Evolutionary conservation across 495 filamentous ascomycete species (phyloP).

Genomic region (Penicillium lividum): DNA sequence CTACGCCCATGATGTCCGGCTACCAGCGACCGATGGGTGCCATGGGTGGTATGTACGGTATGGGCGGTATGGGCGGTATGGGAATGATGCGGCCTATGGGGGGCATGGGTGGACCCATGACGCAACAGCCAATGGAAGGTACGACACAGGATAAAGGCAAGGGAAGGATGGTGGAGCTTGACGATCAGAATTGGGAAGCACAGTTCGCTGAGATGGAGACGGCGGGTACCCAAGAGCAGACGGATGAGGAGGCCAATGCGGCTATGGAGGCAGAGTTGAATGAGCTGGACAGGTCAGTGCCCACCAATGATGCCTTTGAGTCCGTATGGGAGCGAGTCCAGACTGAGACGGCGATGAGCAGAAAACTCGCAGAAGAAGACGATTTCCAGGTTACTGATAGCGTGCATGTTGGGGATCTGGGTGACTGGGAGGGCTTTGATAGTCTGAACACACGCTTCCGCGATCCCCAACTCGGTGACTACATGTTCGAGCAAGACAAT

Average conservation of each 20-base stretch:
- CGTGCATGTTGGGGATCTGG: constrained; percentile 65
- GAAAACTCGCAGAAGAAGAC: constrained; percentile 68
- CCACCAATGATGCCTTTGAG: constrained; percentile 76
- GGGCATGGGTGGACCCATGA: constrained; percentile 40
- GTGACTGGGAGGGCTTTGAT: constrained; percentile 73
- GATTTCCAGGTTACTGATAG: constrained; percentile 53
- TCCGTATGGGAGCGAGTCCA: constrained; percentile 84
- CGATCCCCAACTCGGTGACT: constrained; percentile 80
- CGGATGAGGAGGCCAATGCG: constrained; percentile 68
- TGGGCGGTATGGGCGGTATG: constrained; percentile 54
- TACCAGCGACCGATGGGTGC: constrained; percentile 64
- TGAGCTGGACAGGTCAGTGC: constrained; percentile 83
- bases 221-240: constrained; percentile 56
- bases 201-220: constrained; percentile 90
- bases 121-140: constrained; percentile 52
- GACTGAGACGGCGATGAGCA: constrained; percentile 72
- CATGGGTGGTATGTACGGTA: constrained; percentile 40
- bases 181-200: constrained; percentile 92
- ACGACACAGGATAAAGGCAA: constrained; percentile 75
- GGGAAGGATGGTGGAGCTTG: constrained; percentile 85
- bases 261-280: constrained; percentile 89
- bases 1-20: constrained; percentile 50
- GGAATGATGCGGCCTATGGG: constrained; percentile 48
- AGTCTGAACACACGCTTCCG: constrained; percentile 58
- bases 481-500: constrained; percentile 94